Conservation (phyloP, 495 filamentous ascomycete species). For the Parathielavia appendiculata region DNA sequence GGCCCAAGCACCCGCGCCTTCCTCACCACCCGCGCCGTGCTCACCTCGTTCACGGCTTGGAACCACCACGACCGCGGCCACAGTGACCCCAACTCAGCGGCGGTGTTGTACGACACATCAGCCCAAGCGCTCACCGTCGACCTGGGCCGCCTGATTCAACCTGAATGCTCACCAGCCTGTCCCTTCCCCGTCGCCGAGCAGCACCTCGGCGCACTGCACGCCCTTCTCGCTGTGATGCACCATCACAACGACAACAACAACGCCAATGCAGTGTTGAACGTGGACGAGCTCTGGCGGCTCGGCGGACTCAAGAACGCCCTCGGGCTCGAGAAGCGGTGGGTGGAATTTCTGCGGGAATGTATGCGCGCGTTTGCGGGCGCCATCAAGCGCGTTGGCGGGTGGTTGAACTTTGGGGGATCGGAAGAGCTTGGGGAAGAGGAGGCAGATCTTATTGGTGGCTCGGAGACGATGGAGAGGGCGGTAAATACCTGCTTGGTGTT, state of each 20-base stretch:
- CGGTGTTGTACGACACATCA: neutral
- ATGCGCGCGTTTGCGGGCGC: constrained; percentile 1
- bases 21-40: neutral
- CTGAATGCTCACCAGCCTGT: too few relatives aligned
- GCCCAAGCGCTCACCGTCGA: neutral
- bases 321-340: neutral
- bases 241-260: neutral
- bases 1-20: neutral
- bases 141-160: neutral
- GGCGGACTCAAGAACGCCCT: neutral
- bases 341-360: constrained; percentile 5
- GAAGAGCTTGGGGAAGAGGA: neutral
- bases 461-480: constrained; percentile 10
- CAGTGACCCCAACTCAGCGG: neutral
- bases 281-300: constrained; percentile 12
- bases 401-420: neutral
- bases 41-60: neutral
- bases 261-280: neutral
- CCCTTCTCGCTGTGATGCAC: neutral
- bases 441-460: neutral
- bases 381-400: neutral
- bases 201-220: constrained; percentile 4
- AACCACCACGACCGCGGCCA: neutral
- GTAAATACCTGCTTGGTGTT: constrained; percentile 3
- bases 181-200: neutral